Evolutionary conservation across 208 protist genomes (phyloP).

Genomic region (Porcisia deanei): DNA sequence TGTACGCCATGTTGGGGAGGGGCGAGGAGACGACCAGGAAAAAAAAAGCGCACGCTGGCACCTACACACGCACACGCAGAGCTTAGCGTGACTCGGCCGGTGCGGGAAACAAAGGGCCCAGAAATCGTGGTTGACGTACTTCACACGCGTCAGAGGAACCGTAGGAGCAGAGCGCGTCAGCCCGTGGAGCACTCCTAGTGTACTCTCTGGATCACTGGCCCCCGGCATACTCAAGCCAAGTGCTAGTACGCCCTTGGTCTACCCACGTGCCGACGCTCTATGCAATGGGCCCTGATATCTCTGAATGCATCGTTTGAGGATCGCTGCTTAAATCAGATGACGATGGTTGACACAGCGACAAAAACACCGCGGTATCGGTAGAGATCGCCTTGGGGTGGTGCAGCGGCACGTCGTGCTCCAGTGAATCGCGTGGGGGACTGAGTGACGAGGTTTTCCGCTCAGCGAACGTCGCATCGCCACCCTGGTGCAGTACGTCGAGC

Average conservation of each 20-base stretch:
- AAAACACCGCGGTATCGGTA: not conserved
- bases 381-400: not conserved
- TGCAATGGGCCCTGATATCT: not conserved
- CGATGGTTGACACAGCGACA: slow-evolving; percentile 13
- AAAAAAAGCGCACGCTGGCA: not conserved
- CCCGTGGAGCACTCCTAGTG: slow-evolving; percentile 1
- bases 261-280: slow-evolving; percentile 10
- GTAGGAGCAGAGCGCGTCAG: not conserved
- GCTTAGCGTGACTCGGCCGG: not conserved
- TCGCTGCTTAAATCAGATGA: slow-evolving; percentile 1
- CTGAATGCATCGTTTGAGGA: not conserved
- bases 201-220: slow-evolving; percentile 3
- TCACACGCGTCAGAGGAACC: slow-evolving; percentile 5
- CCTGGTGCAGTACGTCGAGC: not conserved
- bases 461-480: not conserved
- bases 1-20: too few species aligned
- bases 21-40: not conserved
- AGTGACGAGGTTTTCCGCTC: not conserved
- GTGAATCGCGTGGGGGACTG: not conserved
- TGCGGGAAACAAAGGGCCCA: not conserved
- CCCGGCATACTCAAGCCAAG: not conserved
- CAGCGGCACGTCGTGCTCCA: not conserved
- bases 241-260: not conserved
- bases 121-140: slow-evolving; percentile 20
- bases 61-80: not conserved